Conservation (phyloP, 768 basidiomycete species). For the Leccinum variicolor region DNA sequence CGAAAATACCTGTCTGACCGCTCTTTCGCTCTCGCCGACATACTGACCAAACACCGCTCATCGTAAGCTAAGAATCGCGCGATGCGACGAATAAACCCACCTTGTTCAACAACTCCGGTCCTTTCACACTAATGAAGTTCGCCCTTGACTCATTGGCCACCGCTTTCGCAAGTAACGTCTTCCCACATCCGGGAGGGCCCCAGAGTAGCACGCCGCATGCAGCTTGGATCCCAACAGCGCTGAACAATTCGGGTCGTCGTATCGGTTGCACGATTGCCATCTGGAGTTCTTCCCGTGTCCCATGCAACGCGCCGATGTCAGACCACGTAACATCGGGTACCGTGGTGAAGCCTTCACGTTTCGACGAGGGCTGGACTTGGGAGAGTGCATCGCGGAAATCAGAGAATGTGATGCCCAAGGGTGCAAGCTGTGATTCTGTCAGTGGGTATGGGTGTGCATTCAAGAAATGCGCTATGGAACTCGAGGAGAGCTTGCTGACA, state of each 20-base stretch:
- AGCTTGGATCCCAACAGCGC: slow-evolving; percentile 82
- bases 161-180: slow-evolving; percentile 96
- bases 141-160: slow-evolving; percentile 95
- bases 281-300: slow-evolving; percentile 84
- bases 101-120: slow-evolving; percentile 96
- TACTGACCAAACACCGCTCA: slow-evolving; percentile 51
- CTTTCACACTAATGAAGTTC: slow-evolving; percentile 98
- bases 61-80: slow-evolving; percentile 1
- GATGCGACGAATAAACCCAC: slow-evolving; percentile 37
- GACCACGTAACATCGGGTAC: slow-evolving; percentile 95
- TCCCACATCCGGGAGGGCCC: slow-evolving; percentile 99
- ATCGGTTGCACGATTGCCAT: slow-evolving; percentile 99
- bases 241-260: slow-evolving; percentile 83
- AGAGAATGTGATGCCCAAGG: slow-evolving; percentile 72
- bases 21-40: slow-evolving; percentile 95
- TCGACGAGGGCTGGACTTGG: slow-evolving; percentile 92
- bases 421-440: slow-evolving; percentile 71
- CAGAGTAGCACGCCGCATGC: slow-evolving; percentile 95
- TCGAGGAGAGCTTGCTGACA: slow-evolving; percentile 41
- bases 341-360: slow-evolving; percentile 97
- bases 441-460: slow-evolving; percentile 81
- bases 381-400: slow-evolving; percentile 85
- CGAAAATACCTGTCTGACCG: slow-evolving; percentile 92
- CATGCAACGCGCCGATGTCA: slow-evolving; percentile 90
- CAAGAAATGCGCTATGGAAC: slow-evolving; percentile 89